Base-by-base conservation (phyloP, 1,139 yeast genomes). In the Kurtzmaniella natalensis region DNA sequence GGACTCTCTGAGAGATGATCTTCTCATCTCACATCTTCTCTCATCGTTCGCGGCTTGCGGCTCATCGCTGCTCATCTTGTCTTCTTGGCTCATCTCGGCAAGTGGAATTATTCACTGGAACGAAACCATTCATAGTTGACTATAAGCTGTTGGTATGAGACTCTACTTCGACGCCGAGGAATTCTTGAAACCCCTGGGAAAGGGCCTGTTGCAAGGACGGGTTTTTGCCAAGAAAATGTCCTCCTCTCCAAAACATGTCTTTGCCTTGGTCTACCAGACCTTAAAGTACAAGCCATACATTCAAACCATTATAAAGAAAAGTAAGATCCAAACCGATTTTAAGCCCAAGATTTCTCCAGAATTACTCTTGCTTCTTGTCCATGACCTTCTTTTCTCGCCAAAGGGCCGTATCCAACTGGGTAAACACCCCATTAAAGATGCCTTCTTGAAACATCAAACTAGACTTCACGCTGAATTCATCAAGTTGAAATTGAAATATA, bases 371-470 rank as follows among this genome's bases (percentile, higher is more conserved):
- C 60, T 92, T 13, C 61, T 92, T 57, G 80, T 82, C 1, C 94
- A 92, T 52, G 98, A 92, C 59, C 62, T 88, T 38, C 57, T 92
- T 6, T 72, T 92, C 40, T 76, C 94, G 5, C 72, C 78, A 41
- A 70, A 77, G 20, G 95, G 95, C 7, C 64, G 96, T 41, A 84
- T 92, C 38, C 94, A 87, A 51, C 82, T 88, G 70, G 94, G 94
- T 5, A 88, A 88, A 48, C 89, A 84, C 41, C 86, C 92, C 0
- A 70, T 87, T 39, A 92, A 92, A 51, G 94, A 85, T 33, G 84
- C 87, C 5, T 70, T 92, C 11, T 62, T 92, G 36, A 70, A 76
- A 39, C 82, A 87, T 53, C 85, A 82, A 58, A 81, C 95, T 0
- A 64, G 97, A 45, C 61, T 92, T 31, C 78, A 76, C 43, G 92